phyloP scores from a whole-genome alignment of 768 basidiomycete genomes.

The Phaffia tasmanica region DNA sequence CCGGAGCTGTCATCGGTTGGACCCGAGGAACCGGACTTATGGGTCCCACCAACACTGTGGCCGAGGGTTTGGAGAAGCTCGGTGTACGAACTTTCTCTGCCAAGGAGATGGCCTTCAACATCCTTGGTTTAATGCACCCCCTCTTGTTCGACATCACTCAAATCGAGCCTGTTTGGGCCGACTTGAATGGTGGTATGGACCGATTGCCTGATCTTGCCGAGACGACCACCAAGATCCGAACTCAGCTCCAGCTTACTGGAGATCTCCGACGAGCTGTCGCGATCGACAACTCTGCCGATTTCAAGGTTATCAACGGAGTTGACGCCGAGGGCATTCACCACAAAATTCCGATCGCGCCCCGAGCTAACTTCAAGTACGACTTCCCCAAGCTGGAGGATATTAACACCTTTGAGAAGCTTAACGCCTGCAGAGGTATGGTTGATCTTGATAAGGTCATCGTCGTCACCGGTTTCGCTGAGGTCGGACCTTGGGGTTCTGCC shows the following conservation, averaged over 20 bases:
- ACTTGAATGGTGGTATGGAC: conserved; percentile 97
- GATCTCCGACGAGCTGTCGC: conserved; percentile 87
- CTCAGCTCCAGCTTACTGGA: conserved; percentile 67
- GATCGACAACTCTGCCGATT: conserved; percentile 90
- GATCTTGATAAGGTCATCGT: conserved; percentile 95
- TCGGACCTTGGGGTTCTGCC: conserved; percentile 96
- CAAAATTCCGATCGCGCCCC: conserved; percentile 82
- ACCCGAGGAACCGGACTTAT: conserved; percentile 96
- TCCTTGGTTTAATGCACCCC: conserved; percentile 97
- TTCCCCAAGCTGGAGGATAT: conserved; percentile 74
- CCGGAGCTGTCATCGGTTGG: conserved; percentile 99
- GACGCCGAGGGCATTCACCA: conserved; percentile 88
- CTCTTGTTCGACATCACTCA: conserved; percentile 98
- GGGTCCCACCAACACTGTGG: conserved; percentile 87
- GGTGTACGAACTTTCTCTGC: conserved; percentile 97
- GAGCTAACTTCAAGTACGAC: conserved; percentile 94
- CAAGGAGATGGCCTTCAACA: conserved; percentile 99
- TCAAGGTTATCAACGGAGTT: conserved; percentile 75
- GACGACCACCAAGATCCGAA: conserved; percentile 75
- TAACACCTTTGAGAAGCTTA: conserved; percentile 60
- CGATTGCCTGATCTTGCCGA: conserved; percentile 89
- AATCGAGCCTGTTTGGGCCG: conserved; percentile 99
- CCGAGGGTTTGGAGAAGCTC: conserved; percentile 80
- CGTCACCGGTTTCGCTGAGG: conserved; percentile 91
- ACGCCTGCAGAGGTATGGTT: conserved; percentile 71